phyloP scores from a whole-genome alignment of 2,329 filamentous ascomycete genomes.

The Aspergillus oerlinghausenensis region DNA sequence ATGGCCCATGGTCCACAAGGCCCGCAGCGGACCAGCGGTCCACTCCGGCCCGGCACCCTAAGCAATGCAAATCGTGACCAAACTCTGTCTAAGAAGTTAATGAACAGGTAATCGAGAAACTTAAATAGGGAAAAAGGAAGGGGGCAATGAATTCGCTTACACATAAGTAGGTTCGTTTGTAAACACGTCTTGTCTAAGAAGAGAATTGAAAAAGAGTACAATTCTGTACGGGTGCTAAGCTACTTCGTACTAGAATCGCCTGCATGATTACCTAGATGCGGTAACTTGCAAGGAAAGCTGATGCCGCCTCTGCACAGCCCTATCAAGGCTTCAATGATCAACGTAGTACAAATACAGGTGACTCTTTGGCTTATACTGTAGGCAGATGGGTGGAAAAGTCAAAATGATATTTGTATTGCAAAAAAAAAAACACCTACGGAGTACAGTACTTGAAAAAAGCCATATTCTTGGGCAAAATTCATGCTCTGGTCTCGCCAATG shows the following conservation, averaged over 20 bases:
- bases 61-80: constrained; percentile 20
- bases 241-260: not conserved
- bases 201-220: not conserved
- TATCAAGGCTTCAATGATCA: not conserved
- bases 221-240: not conserved
- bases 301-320: not conserved
- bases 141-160: not conserved
- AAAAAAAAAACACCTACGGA: not conserved
- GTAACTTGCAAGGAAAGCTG: not conserved
- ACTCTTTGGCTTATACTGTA: not conserved
- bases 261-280: not conserved
- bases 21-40: constrained; percentile 23
- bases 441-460: not conserved
- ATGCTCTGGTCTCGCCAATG: not conserved
- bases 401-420: not conserved
- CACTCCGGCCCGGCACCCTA: constrained; percentile 23
- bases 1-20: constrained; percentile 19
- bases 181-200: not conserved
- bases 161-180: not conserved
- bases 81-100: constrained; percentile 1
- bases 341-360: not conserved
- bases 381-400: not conserved
- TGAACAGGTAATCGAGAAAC: constrained; percentile 1
- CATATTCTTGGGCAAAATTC: not conserved
- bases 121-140: not conserved